Percentiles rank a stretch among this genome's conserved stretches.
Evolutionary conservation across 805 yeast species (phyloP).

Genomic region (Lipomyces japonicus): DNA sequence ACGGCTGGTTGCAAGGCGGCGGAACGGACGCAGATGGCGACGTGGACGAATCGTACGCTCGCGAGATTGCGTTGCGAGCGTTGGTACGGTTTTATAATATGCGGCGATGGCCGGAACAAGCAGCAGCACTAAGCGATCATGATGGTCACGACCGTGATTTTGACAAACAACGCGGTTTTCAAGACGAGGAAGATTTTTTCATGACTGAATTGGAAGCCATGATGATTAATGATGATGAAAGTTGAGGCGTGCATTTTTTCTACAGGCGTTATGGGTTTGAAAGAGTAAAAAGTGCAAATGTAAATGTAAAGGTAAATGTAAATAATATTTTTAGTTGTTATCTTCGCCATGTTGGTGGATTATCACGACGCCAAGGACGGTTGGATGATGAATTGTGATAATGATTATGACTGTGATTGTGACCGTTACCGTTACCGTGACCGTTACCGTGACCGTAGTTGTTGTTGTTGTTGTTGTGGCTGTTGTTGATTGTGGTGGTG

Average conservation of each 20-base stretch:
- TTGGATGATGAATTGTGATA: too few species aligned
- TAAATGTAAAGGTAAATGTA: too few species aligned
- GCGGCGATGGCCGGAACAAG: slow-evolving; percentile 50
- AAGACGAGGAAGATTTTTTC: slow-evolving; percentile 37
- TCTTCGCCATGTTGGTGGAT: too few species aligned
- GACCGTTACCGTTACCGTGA: too few species aligned
- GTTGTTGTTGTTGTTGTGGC: slow-evolving; percentile 11
- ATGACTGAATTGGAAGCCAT: slow-evolving; percentile 34
- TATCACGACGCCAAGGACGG: too few species aligned
- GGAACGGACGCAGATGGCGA: slow-evolving; percentile 72
- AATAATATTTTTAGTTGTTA: too few species aligned
- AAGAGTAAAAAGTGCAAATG: too few species aligned
- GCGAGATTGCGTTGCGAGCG: slow-evolving; percentile 79
- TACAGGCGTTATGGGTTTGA: too few species aligned
- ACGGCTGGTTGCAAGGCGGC: slow-evolving; percentile 82
- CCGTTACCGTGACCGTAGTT: too few species aligned
- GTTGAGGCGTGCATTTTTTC: too few species aligned
- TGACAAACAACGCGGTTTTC: too few species aligned
- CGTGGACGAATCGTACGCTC: slow-evolving; percentile 61
- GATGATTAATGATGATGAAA: slow-evolving; percentile 20
- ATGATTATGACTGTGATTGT: too few species aligned
- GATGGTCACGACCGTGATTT: slow-evolving; percentile 38
- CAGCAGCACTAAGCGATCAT: slow-evolving; percentile 57
- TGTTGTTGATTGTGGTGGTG: not conserved
- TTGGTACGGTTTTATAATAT: slow-evolving; percentile 72